A percentile compares a stretch with the other conserved stretches of the same genome.
phyloP scores from a whole-genome alignment of 2,329 filamentous ascomycete species.

The Didymella pinodella region DNA sequence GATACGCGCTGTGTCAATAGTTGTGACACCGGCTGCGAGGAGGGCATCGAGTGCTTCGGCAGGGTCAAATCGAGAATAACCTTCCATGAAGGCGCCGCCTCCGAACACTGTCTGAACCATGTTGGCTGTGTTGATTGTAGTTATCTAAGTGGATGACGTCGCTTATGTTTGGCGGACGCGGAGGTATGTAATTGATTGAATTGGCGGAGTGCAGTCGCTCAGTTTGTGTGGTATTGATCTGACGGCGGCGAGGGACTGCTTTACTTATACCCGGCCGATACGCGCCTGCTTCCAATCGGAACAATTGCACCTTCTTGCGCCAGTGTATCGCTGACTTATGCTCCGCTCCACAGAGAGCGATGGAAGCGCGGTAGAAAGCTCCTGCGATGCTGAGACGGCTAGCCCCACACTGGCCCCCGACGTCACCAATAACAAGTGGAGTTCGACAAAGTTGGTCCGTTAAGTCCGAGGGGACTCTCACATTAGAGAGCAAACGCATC shows the following conservation, averaged over 20 bases:
- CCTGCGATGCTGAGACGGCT: background rate
- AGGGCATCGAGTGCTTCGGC: constrained; percentile 39
- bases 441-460: constrained; percentile 2
- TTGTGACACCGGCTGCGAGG: constrained; percentile 45
- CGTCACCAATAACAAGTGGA: constrained; percentile 2
- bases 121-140: background rate
- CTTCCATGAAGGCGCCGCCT: constrained; percentile 34
- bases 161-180: background rate
- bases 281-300: background rate
- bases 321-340: constrained; percentile 1
- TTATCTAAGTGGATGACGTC: background rate
- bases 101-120: constrained; percentile 52
- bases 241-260: background rate
- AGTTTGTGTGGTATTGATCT: background rate
- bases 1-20: constrained; percentile 53
- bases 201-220: background rate
- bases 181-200: background rate
- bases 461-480: constrained; percentile 1
- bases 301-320: constrained; percentile 1
- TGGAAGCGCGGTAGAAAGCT: background rate
- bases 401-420: constrained; percentile 4
- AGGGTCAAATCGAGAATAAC: background rate
- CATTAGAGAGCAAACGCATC: background rate
- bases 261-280: constrained; percentile 4
- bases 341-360: background rate